Conservation (phyloP, 2,329 filamentous ascomycete genomes). For the Fusarium sp. region DNA sequence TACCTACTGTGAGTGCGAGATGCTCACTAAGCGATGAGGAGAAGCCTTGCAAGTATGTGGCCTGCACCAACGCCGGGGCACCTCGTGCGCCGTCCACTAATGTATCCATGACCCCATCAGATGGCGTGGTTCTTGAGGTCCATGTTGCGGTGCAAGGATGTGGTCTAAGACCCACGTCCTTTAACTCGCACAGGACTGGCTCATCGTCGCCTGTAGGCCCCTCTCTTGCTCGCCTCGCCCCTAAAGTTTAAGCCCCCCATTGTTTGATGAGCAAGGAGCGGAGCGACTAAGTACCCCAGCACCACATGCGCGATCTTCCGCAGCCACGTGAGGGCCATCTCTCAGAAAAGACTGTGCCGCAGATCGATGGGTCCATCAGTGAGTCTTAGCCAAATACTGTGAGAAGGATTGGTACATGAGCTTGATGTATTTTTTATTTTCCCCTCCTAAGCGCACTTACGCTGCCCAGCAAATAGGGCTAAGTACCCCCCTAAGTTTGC, state of each 20-base stretch:
- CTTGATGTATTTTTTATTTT: conserved; percentile 9
- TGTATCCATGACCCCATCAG: conserved; percentile 35
- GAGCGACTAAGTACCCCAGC: conserved; percentile 42
- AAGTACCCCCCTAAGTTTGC: conserved; percentile 5
- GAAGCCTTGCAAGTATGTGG: conserved; percentile 39
- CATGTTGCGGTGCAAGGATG: conserved; percentile 22
- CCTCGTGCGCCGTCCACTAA: conserved; percentile 50
- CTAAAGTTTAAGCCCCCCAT: conserved; percentile 24
- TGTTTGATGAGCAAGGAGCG: conserved; percentile 36
- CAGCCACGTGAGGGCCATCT: conserved; percentile 50
- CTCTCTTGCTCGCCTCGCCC: conserved; percentile 26
- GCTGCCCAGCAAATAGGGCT: conserved; percentile 14
- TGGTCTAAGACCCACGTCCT: conserved; percentile 7
- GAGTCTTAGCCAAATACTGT: background rate
- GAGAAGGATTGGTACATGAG: background rate
- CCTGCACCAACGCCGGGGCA: conserved; percentile 46
- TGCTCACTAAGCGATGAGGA: conserved; percentile 34
- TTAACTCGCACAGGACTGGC: conserved; percentile 25
- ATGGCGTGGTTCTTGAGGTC: conserved; percentile 36
- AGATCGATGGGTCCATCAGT: conserved; percentile 34
- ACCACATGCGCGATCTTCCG: conserved; percentile 53
- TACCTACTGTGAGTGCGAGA: conserved; percentile 12
- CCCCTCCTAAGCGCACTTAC: conserved; percentile 3
- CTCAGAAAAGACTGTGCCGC: conserved; percentile 25
- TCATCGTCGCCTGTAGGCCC: conserved; percentile 8